These are phyloP conservation scores for Venturia nashicola DNA, from an alignment of 2,329 filamentous ascomycete species.

Conservation along the genomic window DNA sequence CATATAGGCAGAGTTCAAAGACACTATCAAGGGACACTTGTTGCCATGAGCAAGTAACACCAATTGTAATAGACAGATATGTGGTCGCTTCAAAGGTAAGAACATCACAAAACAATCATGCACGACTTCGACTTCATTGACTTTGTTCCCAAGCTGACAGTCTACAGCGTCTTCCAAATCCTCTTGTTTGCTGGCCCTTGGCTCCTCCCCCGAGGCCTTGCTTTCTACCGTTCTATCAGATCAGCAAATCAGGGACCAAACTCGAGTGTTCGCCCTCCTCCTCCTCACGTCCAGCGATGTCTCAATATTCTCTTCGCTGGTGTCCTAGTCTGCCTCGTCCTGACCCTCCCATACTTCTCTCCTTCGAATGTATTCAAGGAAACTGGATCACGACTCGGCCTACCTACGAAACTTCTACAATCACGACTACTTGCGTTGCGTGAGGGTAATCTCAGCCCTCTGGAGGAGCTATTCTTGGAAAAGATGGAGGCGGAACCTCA, in stretches of 20 bases:
- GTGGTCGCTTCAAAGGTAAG: background rate
- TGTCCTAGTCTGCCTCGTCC: conserved; percentile 40
- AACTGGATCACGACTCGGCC: conserved; percentile 73
- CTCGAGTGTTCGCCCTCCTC: conserved; percentile 43
- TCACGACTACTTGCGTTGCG: conserved; percentile 54
- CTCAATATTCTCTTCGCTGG: conserved; percentile 48
- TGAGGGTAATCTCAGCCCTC: conserved; percentile 37
- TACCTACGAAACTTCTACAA: conserved; percentile 75
- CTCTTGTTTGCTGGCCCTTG: conserved; percentile 53
- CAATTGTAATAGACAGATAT: background rate
- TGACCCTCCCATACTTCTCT: conserved; percentile 53
- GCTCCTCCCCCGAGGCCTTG: conserved; percentile 53
- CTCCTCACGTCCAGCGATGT: conserved; percentile 41
- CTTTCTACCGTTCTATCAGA: conserved; percentile 48
- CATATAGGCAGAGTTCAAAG: background rate
- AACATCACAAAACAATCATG: background rate
- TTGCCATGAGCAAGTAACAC: background rate
- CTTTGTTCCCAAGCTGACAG: background rate
- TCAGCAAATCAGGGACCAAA: conserved; percentile 23
- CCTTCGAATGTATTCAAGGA: conserved; percentile 71
- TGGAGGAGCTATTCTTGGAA: conserved; percentile 53
- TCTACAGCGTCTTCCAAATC: conserved; percentile 13
- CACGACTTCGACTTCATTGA: background rate
- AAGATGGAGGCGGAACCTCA: conserved; percentile 40
- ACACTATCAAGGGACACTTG: background rate